phyloP scores from a whole-genome alignment of 148 eudicot genomes.

The Rhododendron williamsianum region DNA sequence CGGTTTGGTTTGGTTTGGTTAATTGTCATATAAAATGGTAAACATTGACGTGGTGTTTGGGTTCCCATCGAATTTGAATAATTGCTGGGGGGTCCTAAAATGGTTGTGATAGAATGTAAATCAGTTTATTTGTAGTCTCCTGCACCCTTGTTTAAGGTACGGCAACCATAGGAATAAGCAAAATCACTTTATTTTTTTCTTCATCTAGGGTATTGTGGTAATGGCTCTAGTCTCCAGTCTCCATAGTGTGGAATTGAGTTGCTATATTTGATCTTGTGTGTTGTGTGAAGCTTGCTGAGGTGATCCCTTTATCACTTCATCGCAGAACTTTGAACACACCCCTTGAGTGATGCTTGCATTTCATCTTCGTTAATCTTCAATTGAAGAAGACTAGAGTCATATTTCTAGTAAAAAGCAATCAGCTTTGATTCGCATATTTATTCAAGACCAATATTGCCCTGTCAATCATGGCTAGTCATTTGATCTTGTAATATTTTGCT shows the following conservation, averaged over 20 bases:
- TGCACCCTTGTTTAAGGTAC: not conserved
- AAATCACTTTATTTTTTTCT: not conserved
- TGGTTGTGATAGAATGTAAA: not conserved
- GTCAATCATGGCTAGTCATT: too few species aligned
- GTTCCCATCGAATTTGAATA: not conserved
- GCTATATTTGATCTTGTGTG: not conserved
- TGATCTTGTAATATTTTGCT: too few species aligned
- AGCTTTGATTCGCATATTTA: too few species aligned
- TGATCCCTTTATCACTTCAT: too few species aligned
- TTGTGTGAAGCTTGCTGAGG: not conserved
- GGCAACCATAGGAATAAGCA: not conserved
- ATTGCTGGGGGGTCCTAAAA: not conserved
- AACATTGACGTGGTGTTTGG: not conserved
- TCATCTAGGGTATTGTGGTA: not conserved
- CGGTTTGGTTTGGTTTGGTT: not conserved
- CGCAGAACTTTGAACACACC: too few species aligned
- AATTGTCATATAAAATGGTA: not conserved
- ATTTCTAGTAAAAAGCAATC: too few species aligned
- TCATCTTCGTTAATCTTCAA: too few species aligned
- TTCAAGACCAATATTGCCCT: too few species aligned
- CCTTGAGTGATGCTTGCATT: too few species aligned
- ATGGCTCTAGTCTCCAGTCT: not conserved
- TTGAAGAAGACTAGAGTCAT: too few species aligned
- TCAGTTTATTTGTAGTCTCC: not conserved
- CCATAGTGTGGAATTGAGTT: not conserved